Evolutionary conservation across 176 grass and related monocot species (phyloP), one percentile per base, ranked within the genome.

Genomic region (Olyra latifolia): DNA sequence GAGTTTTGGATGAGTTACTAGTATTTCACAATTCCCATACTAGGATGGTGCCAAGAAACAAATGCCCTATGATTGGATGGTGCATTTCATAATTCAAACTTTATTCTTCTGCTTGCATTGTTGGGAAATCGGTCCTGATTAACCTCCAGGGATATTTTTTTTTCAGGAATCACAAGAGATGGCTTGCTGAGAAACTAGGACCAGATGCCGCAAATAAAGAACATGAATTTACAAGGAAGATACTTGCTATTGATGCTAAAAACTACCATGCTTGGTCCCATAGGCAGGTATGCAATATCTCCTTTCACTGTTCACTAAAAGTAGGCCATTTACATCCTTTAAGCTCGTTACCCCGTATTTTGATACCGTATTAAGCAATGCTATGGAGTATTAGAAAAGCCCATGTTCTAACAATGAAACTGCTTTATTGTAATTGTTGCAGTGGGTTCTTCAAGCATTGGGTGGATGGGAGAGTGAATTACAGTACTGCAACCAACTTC

Each of bases 191-290:
- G 48, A 95, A 95, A 93, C 74, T 98, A 74, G 95, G 92, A 39
- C 80, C 92, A 39, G 92, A 89, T 35, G 69, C 80, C 84, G 88
- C 85, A 64, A 82, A 81, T 75, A 87, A 85, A 63, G 95, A 98
- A 52, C 90, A 81, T 64, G 83, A 98, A 74, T 98, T 95, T 89
- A 89, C 88, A 76, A 91, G 57, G 79, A 88, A 77, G 41, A 74
- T 91, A 83, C 84, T 98, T 72, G 39, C 56, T 57, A 25, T 52
- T 69, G 95, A 98, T 95, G 77, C 90, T 22, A 98, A 98, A 91
- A 95, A 98, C 77, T 95, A 98, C 84, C 95, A 91, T 89, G 87
- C 90, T 72, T 98, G 95, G 95, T 98, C 95, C 75, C 92, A 95
- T 87, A 98, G 92, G 71, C 92, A 95, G 95, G 95, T 98, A 81